Evolutionary conservation across 2,329 filamentous ascomycete species (phyloP).

Genomic region (Xylaria sp.): DNA sequence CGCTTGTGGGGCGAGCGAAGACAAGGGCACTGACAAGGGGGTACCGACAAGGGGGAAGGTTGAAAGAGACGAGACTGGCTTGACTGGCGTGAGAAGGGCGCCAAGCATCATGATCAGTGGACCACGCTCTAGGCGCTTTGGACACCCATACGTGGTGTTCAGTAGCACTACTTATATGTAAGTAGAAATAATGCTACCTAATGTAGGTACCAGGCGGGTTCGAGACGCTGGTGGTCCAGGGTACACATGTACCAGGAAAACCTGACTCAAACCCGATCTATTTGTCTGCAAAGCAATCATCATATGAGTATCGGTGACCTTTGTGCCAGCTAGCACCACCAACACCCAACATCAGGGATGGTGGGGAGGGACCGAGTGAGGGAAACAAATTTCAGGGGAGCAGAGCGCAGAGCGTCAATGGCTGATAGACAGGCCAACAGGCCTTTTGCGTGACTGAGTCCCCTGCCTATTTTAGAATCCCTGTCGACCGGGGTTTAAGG

Average conservation of each 20-base stretch:
- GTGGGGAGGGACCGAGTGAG: not conserved
- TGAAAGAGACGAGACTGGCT: constrained; percentile 21
- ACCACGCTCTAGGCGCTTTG: constrained; percentile 12
- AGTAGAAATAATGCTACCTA: not conserved
- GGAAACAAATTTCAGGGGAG: constrained; percentile 37
- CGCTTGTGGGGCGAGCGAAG: constrained; percentile 18
- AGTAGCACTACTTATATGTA: too few species aligned
- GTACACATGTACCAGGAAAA: too few species aligned
- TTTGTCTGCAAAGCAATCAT: not conserved
- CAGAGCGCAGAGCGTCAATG: constrained; percentile 19
- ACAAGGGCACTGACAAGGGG: constrained; percentile 4
- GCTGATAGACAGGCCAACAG: constrained; percentile 16
- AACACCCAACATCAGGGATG: not conserved
- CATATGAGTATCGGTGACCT: not conserved
- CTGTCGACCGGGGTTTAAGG: constrained; percentile 21
- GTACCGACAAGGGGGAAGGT: not conserved
- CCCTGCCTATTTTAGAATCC: constrained; percentile 36
- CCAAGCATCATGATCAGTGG: constrained; percentile 28
- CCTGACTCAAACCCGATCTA: not conserved
- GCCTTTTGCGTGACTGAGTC: constrained; percentile 25
- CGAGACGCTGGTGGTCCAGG: not conserved
- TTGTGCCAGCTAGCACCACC: not conserved
- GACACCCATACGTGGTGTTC: not conserved
- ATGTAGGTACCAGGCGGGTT: constrained; percentile 13
- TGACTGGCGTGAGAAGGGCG: constrained; percentile 21